phyloP scores from a whole-genome alignment of 768 basidiomycete genomes.

The Leccinellum albellum region DNA sequence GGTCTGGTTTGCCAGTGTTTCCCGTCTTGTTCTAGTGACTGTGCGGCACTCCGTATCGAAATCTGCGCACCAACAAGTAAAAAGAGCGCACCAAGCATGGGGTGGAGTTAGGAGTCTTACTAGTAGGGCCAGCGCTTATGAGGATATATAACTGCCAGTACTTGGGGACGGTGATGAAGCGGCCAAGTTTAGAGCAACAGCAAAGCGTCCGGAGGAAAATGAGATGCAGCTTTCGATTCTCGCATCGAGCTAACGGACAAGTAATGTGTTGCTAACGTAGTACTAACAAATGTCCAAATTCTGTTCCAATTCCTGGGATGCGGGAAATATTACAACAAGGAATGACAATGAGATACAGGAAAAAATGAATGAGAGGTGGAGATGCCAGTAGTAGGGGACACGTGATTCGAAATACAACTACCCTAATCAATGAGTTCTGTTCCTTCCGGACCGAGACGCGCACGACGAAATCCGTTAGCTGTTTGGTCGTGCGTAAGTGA shows the following conservation, averaged over 20 bases:
- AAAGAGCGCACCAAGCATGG: too few species aligned
- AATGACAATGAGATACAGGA: not conserved
- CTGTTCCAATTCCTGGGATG: slow-evolving; percentile 24
- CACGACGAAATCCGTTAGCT: not conserved
- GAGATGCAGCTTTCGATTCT: not conserved
- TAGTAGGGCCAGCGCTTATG: too few species aligned
- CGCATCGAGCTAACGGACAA: not conserved
- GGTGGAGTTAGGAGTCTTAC: too few species aligned
- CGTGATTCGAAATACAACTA: not conserved
- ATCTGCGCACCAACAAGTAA: too few species aligned
- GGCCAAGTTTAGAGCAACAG: too few species aligned
- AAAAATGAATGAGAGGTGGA: not conserved
- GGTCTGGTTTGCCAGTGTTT: too few species aligned
- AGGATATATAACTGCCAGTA: too few species aligned
- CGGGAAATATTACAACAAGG: not conserved
- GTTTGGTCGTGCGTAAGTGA: not conserved
- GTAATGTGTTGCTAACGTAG: not conserved
- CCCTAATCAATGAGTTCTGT: slow-evolving; percentile 21
- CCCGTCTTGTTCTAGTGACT: too few species aligned
- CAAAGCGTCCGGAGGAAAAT: too few species aligned
- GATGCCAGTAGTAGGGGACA: not conserved
- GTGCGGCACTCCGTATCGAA: too few species aligned
- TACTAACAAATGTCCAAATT: not conserved
- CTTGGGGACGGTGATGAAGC: too few species aligned
- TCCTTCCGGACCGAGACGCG: slow-evolving; percentile 20